These are phyloP conservation scores for Ceratocystis colombiana DNA, from an alignment of 2,329 filamentous ascomycete species.

Conservation along the genomic window DNA sequence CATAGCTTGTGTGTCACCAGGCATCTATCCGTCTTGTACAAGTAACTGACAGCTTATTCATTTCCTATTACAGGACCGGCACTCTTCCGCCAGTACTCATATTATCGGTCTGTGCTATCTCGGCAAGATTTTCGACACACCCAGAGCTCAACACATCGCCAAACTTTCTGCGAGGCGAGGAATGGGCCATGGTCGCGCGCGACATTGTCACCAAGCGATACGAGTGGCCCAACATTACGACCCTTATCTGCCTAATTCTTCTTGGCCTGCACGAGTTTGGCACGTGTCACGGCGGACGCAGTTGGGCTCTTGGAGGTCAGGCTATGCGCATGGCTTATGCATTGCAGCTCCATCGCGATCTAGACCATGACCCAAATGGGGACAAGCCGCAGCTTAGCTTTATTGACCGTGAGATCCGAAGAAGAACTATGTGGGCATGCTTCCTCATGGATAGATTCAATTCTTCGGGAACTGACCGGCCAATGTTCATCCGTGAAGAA, in stretches of 20 bases:
- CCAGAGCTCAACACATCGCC: slow-evolving; percentile 66
- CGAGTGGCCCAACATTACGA: slow-evolving; percentile 92
- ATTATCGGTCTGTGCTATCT: slow-evolving; percentile 87
- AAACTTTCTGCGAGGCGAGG: slow-evolving; percentile 75
- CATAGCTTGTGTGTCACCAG: slow-evolving; percentile 26
- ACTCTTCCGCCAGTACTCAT: slow-evolving; percentile 81
- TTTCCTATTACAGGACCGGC: slow-evolving; percentile 48
- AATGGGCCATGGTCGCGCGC: slow-evolving; percentile 79
- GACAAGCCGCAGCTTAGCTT: slow-evolving; percentile 56
- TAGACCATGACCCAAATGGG: slow-evolving; percentile 63
- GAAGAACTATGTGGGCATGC: slow-evolving; percentile 96
- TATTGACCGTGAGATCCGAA: slow-evolving; percentile 82
- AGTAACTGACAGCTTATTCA: slow-evolving; percentile 22
- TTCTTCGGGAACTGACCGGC: slow-evolving; percentile 85
- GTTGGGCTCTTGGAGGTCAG: slow-evolving; percentile 91
- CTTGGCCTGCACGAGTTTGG: slow-evolving; percentile 92
- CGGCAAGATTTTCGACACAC: slow-evolving; percentile 89
- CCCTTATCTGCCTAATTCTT: slow-evolving; percentile 79
- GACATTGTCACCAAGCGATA: slow-evolving; percentile 80
- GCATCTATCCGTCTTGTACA: slow-evolving; percentile 23
- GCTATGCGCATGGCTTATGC: slow-evolving; percentile 96
- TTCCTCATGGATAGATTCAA: slow-evolving; percentile 97
- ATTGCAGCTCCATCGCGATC: slow-evolving; percentile 81
- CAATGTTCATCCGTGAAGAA: slow-evolving; percentile 82
- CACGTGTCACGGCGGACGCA: slow-evolving; percentile 88